These are phyloP conservation scores for Metschnikowia proteae DNA, from an alignment of 805 yeast genomes.

Conservation along the genomic window DNA sequence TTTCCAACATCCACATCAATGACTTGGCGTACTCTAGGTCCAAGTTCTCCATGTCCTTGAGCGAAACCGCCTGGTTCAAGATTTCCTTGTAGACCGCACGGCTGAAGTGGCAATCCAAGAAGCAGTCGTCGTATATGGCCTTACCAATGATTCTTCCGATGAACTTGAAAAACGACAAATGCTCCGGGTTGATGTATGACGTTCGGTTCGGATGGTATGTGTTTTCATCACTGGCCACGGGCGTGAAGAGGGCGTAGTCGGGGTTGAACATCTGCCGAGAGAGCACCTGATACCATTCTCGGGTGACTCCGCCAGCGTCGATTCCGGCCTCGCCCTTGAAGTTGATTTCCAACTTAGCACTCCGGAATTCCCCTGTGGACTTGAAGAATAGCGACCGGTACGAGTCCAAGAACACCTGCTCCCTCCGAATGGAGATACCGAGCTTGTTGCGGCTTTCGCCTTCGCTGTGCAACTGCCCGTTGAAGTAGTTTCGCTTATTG, in stretches of 20 bases:
- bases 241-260: slow-evolving; percentile 85
- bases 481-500: slow-evolving; percentile 84
- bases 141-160: slow-evolving; percentile 93
- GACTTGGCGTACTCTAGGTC: slow-evolving; percentile 93
- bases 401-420: slow-evolving; percentile 88
- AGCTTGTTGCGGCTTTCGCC: slow-evolving; percentile 46
- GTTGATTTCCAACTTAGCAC: slow-evolving; percentile 69
- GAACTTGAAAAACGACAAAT: slow-evolving; percentile 86
- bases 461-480: slow-evolving; percentile 60
- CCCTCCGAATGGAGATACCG: slow-evolving; percentile 71
- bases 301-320: slow-evolving; percentile 96
- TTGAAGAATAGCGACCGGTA: slow-evolving; percentile 80
- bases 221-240: slow-evolving; percentile 87
- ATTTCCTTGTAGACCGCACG: slow-evolving; percentile 90
- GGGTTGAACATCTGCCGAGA: slow-evolving; percentile 96
- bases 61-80: slow-evolving; percentile 71
- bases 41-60: slow-evolving; percentile 90
- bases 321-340: slow-evolving; percentile 94
- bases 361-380: slow-evolving; percentile 65
- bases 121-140: slow-evolving; percentile 82
- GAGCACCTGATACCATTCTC: slow-evolving; percentile 96
- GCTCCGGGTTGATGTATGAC: slow-evolving; percentile 91
- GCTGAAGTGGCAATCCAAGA: slow-evolving; percentile 90
- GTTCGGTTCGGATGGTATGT: slow-evolving; percentile 95
- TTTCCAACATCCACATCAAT: slow-evolving; percentile 91